These are phyloP conservation scores for Eucalyptus brandiana DNA, from an alignment of 345 rosid species.

Conservation along the genomic window DNA sequence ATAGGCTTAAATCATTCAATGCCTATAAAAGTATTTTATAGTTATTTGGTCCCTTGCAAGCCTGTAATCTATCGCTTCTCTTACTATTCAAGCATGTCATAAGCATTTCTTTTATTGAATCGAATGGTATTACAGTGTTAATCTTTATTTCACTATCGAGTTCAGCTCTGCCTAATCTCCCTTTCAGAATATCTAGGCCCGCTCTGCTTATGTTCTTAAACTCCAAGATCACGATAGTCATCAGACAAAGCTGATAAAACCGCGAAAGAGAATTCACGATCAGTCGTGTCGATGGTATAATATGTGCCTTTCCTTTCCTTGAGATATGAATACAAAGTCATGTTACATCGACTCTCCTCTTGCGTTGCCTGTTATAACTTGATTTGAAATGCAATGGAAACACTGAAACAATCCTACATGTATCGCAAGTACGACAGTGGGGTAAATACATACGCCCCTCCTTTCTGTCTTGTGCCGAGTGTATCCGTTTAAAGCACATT, in stretches of 20 bases:
- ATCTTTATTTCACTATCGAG: background rate
- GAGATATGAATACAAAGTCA: background rate
- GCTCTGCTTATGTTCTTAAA: background rate
- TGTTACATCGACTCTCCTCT: background rate
- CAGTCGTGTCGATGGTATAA: background rate
- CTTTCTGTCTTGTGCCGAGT: background rate
- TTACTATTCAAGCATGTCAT: background rate
- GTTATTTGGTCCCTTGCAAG: background rate
- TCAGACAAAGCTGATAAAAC: background rate
- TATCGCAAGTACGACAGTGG: background rate
- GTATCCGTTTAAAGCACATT: constrained; percentile 30
- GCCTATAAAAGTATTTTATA: background rate
- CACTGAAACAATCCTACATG: background rate
- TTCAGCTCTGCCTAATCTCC: background rate
- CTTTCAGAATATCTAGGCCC: background rate
- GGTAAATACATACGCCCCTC: background rate
- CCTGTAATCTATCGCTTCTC: background rate
- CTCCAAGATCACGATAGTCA: background rate
- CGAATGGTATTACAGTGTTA: background rate
- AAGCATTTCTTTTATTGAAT: background rate
- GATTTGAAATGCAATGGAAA: background rate
- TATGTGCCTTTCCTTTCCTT: background rate
- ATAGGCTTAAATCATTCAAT: background rate
- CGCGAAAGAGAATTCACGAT: background rate
- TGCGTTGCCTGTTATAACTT: background rate